These are phyloP conservation scores for Curvularia verruculosa DNA, from an alignment of 2,329 filamentous ascomycete genomes.

Conservation along the genomic window DNA sequence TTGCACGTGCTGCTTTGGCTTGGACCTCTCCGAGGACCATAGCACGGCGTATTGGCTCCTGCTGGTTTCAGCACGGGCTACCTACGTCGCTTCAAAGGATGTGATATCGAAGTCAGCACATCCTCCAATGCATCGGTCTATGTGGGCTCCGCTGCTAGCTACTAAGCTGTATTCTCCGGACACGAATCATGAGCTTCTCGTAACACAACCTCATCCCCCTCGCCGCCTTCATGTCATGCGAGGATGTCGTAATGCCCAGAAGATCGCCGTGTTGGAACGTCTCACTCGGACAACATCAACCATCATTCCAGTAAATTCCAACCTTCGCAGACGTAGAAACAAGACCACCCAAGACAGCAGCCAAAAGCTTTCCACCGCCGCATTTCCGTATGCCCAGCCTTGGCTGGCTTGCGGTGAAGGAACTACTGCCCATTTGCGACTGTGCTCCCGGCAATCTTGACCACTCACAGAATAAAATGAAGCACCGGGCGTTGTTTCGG, in stretches of 20 bases:
- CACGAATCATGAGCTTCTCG: slow-evolving; percentile 9
- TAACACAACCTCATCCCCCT: neutral
- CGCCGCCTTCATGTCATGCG: neutral
- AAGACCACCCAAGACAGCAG: slow-evolving; percentile 27
- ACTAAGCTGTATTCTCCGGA: slow-evolving; percentile 8
- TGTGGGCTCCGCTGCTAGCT: slow-evolving; percentile 12
- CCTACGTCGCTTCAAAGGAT: slow-evolving; percentile 5
- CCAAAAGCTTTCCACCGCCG: slow-evolving; percentile 34
- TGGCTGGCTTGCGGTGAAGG: slow-evolving; percentile 23
- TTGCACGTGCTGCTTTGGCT: slow-evolving; percentile 1
- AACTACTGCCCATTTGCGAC: slow-evolving; percentile 21
- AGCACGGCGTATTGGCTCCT: slow-evolving; percentile 5
- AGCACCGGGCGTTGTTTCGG: slow-evolving; percentile 23
- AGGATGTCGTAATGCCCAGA: neutral
- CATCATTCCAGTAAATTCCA: slow-evolving; percentile 3
- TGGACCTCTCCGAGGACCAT: neutral
- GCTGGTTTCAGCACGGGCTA: slow-evolving; percentile 6
- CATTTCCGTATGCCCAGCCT: slow-evolving; percentile 28
- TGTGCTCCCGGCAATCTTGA: slow-evolving; percentile 24
- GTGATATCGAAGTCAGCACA: slow-evolving; percentile 9
- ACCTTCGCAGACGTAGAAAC: slow-evolving; percentile 13
- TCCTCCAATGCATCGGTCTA: slow-evolving; percentile 17
- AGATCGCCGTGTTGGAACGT: neutral
- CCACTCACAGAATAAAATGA: slow-evolving; percentile 22
- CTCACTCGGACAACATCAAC: neutral